phyloP scores from a whole-genome alignment of 106 monocot species.

The Acanthochlamys bracteata region DNA sequence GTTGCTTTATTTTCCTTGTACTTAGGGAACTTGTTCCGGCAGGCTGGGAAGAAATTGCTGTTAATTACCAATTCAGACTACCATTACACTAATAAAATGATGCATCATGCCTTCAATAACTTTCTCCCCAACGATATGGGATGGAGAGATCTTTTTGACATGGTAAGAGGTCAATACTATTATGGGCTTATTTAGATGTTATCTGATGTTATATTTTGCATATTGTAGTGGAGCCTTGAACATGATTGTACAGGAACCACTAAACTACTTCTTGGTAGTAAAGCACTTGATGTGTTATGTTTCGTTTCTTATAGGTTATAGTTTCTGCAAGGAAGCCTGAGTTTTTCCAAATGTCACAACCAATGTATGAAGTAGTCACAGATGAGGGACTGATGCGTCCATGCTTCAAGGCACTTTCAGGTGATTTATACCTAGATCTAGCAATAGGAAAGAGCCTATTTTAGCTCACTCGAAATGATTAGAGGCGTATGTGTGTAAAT shows the following conservation, averaged over 20 bases:
- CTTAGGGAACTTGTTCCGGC: slow-evolving; percentile 7
- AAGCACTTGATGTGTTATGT: no score
- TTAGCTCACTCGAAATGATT: no score
- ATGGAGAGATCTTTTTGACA: slow-evolving; percentile 97
- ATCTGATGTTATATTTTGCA: no score
- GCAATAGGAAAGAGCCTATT: not conserved
- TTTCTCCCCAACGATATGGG: slow-evolving; percentile 93
- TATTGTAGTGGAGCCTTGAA: no score
- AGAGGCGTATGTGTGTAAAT: no score
- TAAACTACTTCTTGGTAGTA: no score
- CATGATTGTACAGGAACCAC: no score
- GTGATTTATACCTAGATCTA: slow-evolving; percentile 20
- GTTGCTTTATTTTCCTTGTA: slow-evolving; percentile 1
- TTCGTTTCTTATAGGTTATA: slow-evolving; percentile 49
- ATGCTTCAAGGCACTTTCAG: slow-evolving; percentile 71
- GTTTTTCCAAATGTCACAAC: slow-evolving; percentile 92
- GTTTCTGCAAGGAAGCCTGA: slow-evolving; percentile 99
- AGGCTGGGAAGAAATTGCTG: slow-evolving; percentile 85
- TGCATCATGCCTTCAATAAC: slow-evolving; percentile 89
- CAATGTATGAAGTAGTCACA: slow-evolving; percentile 88
- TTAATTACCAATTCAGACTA: slow-evolving; percentile 95
- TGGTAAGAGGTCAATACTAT: slow-evolving; percentile 38
- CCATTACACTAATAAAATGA: slow-evolving; percentile 98
- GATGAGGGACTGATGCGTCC: slow-evolving; percentile 90
- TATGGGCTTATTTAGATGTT: not conserved